A percentile compares a stretch with the other conserved stretches of the same genome.
These are phyloP conservation scores for Xylaria sp. DNA, from an alignment of 2,329 filamentous ascomycete species.

Conservation along the genomic window DNA sequence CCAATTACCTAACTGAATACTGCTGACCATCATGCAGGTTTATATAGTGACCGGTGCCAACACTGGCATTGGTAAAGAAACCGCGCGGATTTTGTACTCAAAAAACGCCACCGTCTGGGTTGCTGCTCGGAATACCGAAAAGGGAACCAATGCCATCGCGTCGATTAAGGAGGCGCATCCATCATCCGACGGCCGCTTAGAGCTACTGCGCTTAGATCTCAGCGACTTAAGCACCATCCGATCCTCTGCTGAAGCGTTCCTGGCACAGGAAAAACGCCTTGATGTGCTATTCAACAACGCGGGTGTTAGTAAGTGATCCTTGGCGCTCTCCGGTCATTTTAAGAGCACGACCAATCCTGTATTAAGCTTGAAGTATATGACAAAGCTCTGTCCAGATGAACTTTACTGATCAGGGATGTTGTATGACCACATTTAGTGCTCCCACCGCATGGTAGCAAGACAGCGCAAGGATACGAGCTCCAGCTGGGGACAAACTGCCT, in stretches of 20 bases:
- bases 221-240: conserved; percentile 41
- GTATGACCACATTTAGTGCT: conserved; percentile 39
- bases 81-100: conserved; percentile 40
- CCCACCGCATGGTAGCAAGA: conserved; percentile 50
- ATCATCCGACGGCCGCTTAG: conserved; percentile 39
- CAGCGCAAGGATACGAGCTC: conserved; percentile 49
- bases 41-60: conserved; percentile 45
- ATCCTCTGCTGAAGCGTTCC: conserved; percentile 39
- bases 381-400: neutral
- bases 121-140: conserved; percentile 40
- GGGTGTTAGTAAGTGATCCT: conserved; percentile 46
- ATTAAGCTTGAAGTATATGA: neutral
- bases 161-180: conserved; percentile 41
- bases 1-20: neutral
- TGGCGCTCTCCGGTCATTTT: neutral
- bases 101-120: conserved; percentile 44
- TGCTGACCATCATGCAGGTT: conserved; percentile 34
- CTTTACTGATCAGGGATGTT: conserved; percentile 5
- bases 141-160: conserved; percentile 39
- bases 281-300: conserved; percentile 56
- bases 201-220: conserved; percentile 43
- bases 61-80: conserved; percentile 42
- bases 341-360: neutral
- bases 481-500: conserved; percentile 48
- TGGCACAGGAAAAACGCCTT: conserved; percentile 44